These are phyloP conservation scores for Cymbopogon citratus DNA, from an alignment of 176 grass and related monocot genomes.

Conservation along the genomic window DNA sequence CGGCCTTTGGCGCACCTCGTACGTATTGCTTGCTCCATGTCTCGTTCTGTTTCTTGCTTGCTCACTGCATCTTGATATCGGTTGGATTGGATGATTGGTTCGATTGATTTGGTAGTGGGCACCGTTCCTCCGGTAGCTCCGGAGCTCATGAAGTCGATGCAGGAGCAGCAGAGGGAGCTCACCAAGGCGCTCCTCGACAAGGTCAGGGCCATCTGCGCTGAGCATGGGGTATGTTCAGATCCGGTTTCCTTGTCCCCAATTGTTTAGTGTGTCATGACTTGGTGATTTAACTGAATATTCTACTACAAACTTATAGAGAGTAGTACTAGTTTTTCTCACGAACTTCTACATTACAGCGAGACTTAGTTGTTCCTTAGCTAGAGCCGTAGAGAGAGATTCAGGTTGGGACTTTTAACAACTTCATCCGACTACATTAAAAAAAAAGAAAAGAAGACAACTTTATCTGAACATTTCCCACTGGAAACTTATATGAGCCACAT, in stretches of 20 bases:
- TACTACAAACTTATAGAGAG: no score
- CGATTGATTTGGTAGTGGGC: constrained; percentile 14
- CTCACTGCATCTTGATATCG: not conserved
- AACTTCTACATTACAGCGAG: not conserved
- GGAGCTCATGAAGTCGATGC: constrained; percentile 54
- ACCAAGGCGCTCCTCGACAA: constrained; percentile 46
- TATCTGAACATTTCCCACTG: not conserved
- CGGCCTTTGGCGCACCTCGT: constrained; percentile 32
- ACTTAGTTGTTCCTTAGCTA: no score
- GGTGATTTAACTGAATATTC: not conserved
- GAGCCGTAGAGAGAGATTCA: not conserved
- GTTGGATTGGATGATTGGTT: not conserved
- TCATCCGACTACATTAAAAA: no score
- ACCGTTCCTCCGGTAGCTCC: constrained; percentile 21
- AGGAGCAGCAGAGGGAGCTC: constrained; percentile 51
- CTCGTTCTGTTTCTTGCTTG: not conserved
- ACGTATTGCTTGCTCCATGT: no score
- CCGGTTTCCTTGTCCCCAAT: not conserved
- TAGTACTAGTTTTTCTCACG: no score
- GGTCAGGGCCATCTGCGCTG: constrained; percentile 44
- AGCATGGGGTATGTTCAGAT: constrained; percentile 41
- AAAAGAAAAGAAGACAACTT: not conserved
- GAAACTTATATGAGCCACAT: not conserved
- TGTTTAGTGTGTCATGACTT: not conserved
- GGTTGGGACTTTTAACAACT: not conserved